Base-by-base conservation (phyloP, 2,329 filamentous ascomycete species). In the Scedosporium aurantiacum region DNA sequence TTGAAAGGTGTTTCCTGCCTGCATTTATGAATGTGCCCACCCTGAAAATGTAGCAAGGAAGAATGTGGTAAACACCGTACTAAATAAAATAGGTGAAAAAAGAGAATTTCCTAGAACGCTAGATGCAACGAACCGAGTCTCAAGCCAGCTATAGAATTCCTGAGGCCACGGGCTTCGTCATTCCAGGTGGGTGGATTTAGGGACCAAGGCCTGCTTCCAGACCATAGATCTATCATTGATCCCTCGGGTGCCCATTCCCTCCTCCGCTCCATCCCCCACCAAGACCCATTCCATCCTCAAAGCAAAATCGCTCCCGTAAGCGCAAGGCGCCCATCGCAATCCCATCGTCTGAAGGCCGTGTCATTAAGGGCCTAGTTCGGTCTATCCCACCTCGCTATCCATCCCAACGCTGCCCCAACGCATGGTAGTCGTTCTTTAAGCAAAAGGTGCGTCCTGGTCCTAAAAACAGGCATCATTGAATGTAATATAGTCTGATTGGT, bases 1-100 rank as follows among this genome's bases (percentile, higher is more conserved):
- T 32, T 54, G 25, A 61, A 57, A 52, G 28, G 56, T 61, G 56
- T 60, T 62, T 66, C 68, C 67, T 69, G 68, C 66, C 67, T 67
- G 67, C 67, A 67, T 70, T 68, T 68, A 68, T 69, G 66, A 60
- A 68, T 65, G 65, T 67, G 64, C 66, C 68, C 45, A 28, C 23
- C 32, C 41, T 40, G 18, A 64, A 66, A 67, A 65, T 65, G 68
- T 68, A 69, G 68, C 63, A 67, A 67, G 52, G 41, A 65, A 57
- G 61, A 66, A 66, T 62, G 56, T 57, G 62, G 54, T 54, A 50
- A 60, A 45, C 32, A 52, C 21, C 40, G 32, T 18, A 61, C 59
- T 27, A 50, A 60, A 57, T 16, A 60, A 62, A 58, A 54, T 63
- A 50, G 57, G 27, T 60, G 40, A 63, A 62, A 61, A 62, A 62